Base-by-base conservation (phyloP, 495 filamentous ascomycete genomes). In the Podospora bellae-mahoneyi region DNA sequence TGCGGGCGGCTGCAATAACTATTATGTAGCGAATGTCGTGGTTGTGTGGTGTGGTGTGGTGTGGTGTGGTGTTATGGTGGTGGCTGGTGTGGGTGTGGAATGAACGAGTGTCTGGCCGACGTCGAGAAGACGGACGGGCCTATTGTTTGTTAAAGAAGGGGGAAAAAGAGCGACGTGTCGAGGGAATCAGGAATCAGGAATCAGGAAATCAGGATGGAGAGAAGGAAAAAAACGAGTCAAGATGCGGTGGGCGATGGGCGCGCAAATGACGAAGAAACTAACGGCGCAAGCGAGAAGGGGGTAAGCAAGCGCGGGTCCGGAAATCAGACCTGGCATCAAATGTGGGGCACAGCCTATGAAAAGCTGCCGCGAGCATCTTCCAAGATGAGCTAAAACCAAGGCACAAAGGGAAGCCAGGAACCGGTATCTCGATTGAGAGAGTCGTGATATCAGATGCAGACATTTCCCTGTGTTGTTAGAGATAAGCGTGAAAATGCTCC, bases 241-340 rank as follows among this genome's bases (percentile, higher is more conserved):
- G 39, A 64, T 23, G 23, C 23, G 23, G 23, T 23, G 23, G 23
- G 23, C 23, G 23, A 23, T 32, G 32, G 39, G 56, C 58, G 53
- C 69, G 64, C 68, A 70, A 71, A 72, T 71, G 74, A 70, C 73
- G 69, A 70, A 69, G 65, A 62, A 69, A 66, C 67, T 62, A 68
- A 68, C 66, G 39, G 65, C 64, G 66, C 68, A 67, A 67, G 66
- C 66, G 61, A 68, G 64, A 19, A 62, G 57, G 27, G 63, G 58
- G 63, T 18, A 16, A 48, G 9, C 34, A 54, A 32, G 53, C 27
- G 67, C 63, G 67, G 63, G 64, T 62, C 59, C 63, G 64, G 59
- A 69, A 69, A 62, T 66, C 64, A 63, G 64, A 64, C 64, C 64
- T 70, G 68, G 30, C 39, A 58, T 16, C 60, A 39, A 62, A 48